phyloP scores from a whole-genome alignment of 2,329 filamentous ascomycete genomes.

The Hypomyces perniciosus region DNA sequence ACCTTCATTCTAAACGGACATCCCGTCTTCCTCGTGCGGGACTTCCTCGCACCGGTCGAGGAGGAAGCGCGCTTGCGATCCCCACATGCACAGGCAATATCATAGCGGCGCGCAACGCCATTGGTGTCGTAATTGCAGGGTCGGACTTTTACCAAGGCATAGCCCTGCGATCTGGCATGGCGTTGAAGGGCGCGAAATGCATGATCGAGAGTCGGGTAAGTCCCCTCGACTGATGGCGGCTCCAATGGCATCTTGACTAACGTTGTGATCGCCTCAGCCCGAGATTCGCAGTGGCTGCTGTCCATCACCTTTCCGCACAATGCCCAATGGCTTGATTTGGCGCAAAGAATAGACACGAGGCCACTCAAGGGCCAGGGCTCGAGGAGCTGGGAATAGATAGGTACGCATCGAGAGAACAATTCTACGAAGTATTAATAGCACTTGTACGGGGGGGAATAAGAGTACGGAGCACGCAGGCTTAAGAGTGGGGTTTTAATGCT shows the following conservation, averaged over 20 bases:
- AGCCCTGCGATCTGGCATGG: slow-evolving; percentile 1
- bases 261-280: no score
- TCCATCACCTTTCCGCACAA: no score
- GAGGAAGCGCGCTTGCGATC: background rate
- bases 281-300: no score
- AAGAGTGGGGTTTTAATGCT: no score
- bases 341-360: no score
- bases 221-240: slow-evolving; percentile 1
- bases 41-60: background rate
- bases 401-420: no score
- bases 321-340: no score
- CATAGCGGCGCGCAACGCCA: slow-evolving; percentile 2
- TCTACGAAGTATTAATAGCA: no score
- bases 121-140: background rate
- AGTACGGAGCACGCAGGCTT: no score
- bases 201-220: background rate
- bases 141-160: slow-evolving; percentile 4
- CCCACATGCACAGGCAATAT: slow-evolving; percentile 4
- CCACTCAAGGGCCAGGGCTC: no score
- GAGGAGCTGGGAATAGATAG: no score
- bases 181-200: slow-evolving; percentile 1
- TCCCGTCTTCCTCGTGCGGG: background rate
- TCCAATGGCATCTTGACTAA: slow-evolving; percentile 1
- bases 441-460: no score
- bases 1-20: slow-evolving; percentile 11